Base-by-base conservation (phyloP, 352 stramenopile species). In the Globisporangium perplexum region DNA sequence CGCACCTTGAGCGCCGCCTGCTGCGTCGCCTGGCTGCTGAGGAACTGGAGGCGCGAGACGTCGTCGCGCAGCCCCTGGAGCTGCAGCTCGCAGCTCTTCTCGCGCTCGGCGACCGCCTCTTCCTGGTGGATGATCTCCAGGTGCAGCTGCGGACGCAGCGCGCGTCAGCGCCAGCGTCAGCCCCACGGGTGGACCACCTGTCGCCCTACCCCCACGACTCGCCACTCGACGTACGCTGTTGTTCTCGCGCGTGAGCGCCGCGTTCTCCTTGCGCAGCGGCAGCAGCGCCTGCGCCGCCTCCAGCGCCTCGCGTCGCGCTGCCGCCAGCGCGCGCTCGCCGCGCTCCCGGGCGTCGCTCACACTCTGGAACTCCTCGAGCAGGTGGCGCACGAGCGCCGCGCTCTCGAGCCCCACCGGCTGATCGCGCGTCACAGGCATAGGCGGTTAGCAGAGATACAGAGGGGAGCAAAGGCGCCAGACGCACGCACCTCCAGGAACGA, bases 81-180 rank as follows among this genome's bases (percentile, higher is more conserved):
- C 62, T 88, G 62, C 33, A 87, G 59, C 36, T 88, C 71, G 45
- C 77, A 89, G 5, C 63, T 51, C 28, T 81, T 77, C 53, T 91
- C 81, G 28, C 76, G 66, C 64, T 89, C 76, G 6, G 65, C 71
- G 33, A 89, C 72, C 20, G 72, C 69, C 48, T 91, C 81, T 71
- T 91, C 77, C 45, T 91, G 77, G 61, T 91, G 81, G 51, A 91
- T 91, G 47, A 88, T 76, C 60, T 91, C 77, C 43, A 89, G 47
- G 57, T 89, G 78, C 7, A 91, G 69, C 80, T 90, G 47, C 18
- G 11, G 15, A 2, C n/a, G 38, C 38, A 6, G 4, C 39, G 39
- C 22, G n/a, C 22, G 41, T 26, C n/a, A n/a, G n/a, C n/a, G n/a
- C n/a, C n/a, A n/a, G 12, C 7, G 10, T 12, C 47, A 44, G 18